Percentiles rank a stretch among this genome's conserved stretches.
These are phyloP conservation scores for Chlorella vulgaris DNA, from an alignment of 139 green algal species.

Conservation along the genomic window DNA sequence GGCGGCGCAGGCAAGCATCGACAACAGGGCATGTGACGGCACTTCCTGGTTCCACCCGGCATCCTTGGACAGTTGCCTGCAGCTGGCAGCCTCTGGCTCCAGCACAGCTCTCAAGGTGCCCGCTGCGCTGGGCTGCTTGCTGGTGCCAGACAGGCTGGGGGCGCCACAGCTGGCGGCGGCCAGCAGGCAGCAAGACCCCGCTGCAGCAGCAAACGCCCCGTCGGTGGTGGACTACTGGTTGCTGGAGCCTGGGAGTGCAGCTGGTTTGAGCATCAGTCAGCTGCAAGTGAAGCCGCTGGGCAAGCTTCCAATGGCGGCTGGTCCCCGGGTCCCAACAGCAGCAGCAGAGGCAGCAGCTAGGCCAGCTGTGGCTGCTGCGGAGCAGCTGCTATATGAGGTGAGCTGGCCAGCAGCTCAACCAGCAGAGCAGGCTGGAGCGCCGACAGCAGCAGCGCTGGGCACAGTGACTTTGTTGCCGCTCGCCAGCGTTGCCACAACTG, in stretches of 20 bases:
- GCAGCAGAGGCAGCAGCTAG: not conserved
- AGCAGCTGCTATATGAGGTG: slow-evolving; percentile 44
- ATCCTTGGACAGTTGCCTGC: slow-evolving; percentile 63
- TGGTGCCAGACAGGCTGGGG: not conserved
- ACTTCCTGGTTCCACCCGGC: slow-evolving; percentile 54
- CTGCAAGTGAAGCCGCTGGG: slow-evolving; percentile 31
- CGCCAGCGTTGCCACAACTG: not conserved
- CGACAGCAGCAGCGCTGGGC: not conserved
- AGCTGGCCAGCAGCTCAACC: slow-evolving; percentile 28
- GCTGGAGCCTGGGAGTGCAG: not conserved
- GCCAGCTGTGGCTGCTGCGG: not conserved
- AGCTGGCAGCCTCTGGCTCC: slow-evolving; percentile 54
- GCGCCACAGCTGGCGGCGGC: slow-evolving; percentile 3
- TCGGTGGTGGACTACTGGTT: slow-evolving; percentile 32
- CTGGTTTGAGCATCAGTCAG: slow-evolving; percentile 7
- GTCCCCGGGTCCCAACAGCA: too few relatives aligned
- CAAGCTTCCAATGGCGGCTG: not conserved
- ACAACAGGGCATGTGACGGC: slow-evolving; percentile 12
- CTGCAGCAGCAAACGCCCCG: not conserved
- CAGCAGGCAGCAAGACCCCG: slow-evolving; percentile 1
- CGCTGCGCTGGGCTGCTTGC: slow-evolving; percentile 18
- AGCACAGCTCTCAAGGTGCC: slow-evolving; percentile 30
- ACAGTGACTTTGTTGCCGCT: not conserved
- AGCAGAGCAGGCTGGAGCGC: not conserved
- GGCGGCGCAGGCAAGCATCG: slow-evolving; percentile 4